These are phyloP conservation scores for Bruguiera sexangula DNA, from an alignment of 345 rosid genomes.

Conservation along the genomic window DNA sequence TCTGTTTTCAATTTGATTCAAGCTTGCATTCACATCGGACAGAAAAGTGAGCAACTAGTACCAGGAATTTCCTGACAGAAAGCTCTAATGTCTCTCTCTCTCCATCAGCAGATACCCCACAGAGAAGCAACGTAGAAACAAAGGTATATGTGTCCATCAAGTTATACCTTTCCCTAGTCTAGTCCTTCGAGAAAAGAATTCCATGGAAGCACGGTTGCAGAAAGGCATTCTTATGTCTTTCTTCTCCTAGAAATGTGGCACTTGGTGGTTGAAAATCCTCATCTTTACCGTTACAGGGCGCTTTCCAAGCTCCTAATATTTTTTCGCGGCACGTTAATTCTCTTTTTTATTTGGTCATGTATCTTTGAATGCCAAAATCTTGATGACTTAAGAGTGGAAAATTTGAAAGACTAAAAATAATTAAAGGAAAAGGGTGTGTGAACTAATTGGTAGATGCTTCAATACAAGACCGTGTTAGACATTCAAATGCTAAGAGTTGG, in stretches of 20 bases:
- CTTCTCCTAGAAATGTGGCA: background rate
- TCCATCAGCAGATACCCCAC: background rate
- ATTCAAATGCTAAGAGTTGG: background rate
- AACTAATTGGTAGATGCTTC: background rate
- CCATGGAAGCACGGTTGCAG: background rate
- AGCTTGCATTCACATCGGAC: too few species aligned
- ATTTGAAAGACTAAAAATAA: too few species aligned
- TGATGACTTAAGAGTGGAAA: too few species aligned
- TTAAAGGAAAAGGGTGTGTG: too few species aligned
- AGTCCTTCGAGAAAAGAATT: background rate
- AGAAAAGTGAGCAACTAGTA: background rate
- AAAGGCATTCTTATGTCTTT: background rate
- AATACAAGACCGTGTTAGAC: background rate
- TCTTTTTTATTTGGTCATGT: background rate
- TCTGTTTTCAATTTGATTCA: too few species aligned
- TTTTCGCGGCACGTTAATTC: constrained; percentile 11
- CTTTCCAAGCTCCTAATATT: constrained; percentile 10
- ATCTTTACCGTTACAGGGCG: constrained; percentile 19
- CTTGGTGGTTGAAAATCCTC: background rate
- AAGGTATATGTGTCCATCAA: background rate
- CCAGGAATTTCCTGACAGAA: background rate
- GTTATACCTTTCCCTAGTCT: background rate
- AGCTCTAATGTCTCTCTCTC: too few species aligned
- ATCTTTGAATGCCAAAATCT: too few species aligned
- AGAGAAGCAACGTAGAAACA: constrained; percentile 8